Evolutionary conservation across 2,329 filamentous ascomycete species (phyloP), one percentile per base, ranked within the genome.

Genomic region (Lasiodiplodia theobromae): DNA sequence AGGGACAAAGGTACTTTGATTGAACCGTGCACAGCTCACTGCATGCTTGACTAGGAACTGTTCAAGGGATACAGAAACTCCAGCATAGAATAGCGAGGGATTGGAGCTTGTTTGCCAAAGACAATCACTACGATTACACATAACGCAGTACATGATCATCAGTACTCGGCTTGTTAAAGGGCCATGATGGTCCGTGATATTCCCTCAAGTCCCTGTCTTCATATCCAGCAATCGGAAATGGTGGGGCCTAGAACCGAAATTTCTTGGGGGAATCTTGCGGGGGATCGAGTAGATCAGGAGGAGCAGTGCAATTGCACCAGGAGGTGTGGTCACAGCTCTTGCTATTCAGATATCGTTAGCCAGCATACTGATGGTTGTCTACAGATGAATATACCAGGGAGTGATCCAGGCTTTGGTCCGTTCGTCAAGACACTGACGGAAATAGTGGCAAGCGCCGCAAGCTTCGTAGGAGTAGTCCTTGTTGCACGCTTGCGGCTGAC

Each of bases 291-390:
- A 52, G 44, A 25, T 37, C 57, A 8, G 66, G 44, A 16, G 57
- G 66, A 23, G 66, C 66, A 21, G 66, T 68, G 56, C 66, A 68
- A 37, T 68, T 63, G 57, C 66, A 68, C 66, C 66, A 68, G 6
- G 66, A 68, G 16, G 66, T 68, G 57, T 31, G 14, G 37, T 68
- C 66, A 34, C 66, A 68, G 21, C 34, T 49, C 57, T 34, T 14
- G 34, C 66, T 68, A 16, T 63, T 28, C 4, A 37, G 1, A 18
- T 7, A 14, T n/a, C n/a, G 28, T 67, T n/a, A 67, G 51, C 21
- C 31, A 10, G 21, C 34, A 2, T 14, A 8, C n/a, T 5, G 6
- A 18, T 11, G 12, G 31, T 3, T 38, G 10, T 3, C 23, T 28
- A 7, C 8, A 4, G 1, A 18, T 2, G 10, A 37, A 23, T 37